These are phyloP conservation scores for Dissophora globulifera DNA, from an alignment of 192 early-diverging fungal genomes.

Conservation along the genomic window DNA sequence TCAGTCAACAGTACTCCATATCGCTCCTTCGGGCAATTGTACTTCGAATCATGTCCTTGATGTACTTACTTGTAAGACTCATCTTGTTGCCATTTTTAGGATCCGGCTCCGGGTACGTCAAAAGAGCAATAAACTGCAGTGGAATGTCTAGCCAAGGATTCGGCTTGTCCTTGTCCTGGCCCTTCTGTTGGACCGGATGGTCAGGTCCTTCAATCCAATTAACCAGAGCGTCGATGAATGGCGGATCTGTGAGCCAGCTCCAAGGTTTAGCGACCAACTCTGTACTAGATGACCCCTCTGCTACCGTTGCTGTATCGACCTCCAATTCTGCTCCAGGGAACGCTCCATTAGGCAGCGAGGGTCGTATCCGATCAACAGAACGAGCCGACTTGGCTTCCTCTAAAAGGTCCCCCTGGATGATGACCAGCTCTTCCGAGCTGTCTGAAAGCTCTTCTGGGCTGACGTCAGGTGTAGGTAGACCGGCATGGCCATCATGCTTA, in stretches of 20 bases:
- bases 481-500: not conserved
- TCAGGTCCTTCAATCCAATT: slow-evolving; percentile 56
- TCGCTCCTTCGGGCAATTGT: too few relatives aligned
- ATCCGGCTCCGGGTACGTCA: slow-evolving; percentile 62
- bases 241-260: slow-evolving; percentile 33
- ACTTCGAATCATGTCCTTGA: too few relatives aligned
- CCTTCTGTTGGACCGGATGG: not conserved
- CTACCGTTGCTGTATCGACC: not conserved
- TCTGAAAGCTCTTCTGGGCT: slow-evolving; percentile 41
- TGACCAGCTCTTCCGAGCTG: slow-evolving; percentile 42
- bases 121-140: slow-evolving; percentile 60
- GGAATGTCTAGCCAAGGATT: slow-evolving; percentile 59
- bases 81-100: slow-evolving; percentile 56
- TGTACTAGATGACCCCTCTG: not conserved
- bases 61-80: slow-evolving; percentile 43
- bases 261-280: slow-evolving; percentile 5
- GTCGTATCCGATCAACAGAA: not conserved
- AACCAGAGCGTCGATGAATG: slow-evolving; percentile 46
- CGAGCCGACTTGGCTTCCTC: slow-evolving; percentile 13
- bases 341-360: not conserved
- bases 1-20: not conserved
- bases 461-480: slow-evolving; percentile 38
- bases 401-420: slow-evolving; percentile 12
- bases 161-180: slow-evolving; percentile 45
- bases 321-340: slow-evolving; percentile 7